These are phyloP conservation scores for Tolypocladium pustulatum DNA, from an alignment of 2,329 filamentous ascomycete genomes.

Conservation along the genomic window DNA sequence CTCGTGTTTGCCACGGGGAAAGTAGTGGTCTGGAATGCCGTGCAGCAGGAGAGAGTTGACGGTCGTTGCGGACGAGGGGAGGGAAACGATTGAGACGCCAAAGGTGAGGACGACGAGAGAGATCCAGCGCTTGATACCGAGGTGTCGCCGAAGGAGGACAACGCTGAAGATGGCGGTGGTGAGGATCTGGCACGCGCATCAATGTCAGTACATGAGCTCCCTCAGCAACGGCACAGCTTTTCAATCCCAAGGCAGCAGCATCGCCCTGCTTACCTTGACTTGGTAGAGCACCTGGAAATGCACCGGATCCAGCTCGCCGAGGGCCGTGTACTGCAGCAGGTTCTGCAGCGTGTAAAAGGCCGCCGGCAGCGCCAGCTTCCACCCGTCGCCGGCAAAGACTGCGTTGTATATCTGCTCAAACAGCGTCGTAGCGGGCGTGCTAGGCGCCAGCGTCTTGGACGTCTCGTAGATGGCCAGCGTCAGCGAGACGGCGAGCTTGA, in stretches of 20 bases:
- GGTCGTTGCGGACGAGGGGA: constrained; percentile 51
- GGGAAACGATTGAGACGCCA: constrained; percentile 77
- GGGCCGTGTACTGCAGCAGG: constrained; percentile 82
- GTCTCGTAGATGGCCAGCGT: constrained; percentile 83
- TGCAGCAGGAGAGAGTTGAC: constrained; percentile 50
- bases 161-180: constrained; percentile 84
- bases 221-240: neutral
- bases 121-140: constrained; percentile 68
- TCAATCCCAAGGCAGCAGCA: neutral
- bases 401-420: constrained; percentile 69
- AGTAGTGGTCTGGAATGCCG: constrained; percentile 56
- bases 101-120: constrained; percentile 68
- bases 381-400: constrained; percentile 83
- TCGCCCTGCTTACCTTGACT: constrained; percentile 53
- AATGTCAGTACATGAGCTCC: neutral
- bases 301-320: constrained; percentile 83
- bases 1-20: constrained; percentile 71
- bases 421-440: constrained; percentile 69
- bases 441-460: constrained; percentile 64
- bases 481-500: constrained; percentile 80
- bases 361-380: constrained; percentile 88
- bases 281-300: constrained; percentile 93
- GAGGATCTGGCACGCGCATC: constrained; percentile 48
- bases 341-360: constrained; percentile 86
- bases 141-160: constrained; percentile 57